Evolutionary conservation across 805 yeast species (phyloP).

Genomic region (Debaryomyces castellii): DNA sequence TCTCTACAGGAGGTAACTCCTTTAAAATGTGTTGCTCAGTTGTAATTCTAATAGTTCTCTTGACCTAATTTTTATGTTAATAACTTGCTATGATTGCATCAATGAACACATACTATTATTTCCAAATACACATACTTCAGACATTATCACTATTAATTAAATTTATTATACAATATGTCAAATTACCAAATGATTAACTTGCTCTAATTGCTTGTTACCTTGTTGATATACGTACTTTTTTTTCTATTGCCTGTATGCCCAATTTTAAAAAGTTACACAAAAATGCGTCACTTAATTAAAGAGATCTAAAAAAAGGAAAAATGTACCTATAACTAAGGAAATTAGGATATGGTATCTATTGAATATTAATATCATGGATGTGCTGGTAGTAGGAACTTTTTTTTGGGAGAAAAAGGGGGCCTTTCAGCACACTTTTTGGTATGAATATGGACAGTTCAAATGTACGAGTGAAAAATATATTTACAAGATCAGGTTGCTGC

Average conservation of each 20-base stretch:
- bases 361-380: no score
- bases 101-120: background rate
- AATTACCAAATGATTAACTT: background rate
- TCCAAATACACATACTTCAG: conserved; percentile 2
- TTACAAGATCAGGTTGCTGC: conserved; percentile 1
- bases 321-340: no score
- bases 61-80: conserved; percentile 42
- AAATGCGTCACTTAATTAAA: background rate
- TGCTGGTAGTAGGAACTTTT: no score
- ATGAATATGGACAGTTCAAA: no score
- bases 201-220: background rate
- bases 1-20: conserved; percentile 82
- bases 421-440: no score
- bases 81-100: background rate
- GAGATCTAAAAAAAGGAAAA: no score
- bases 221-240: conserved; percentile 1
- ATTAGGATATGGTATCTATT: no score
- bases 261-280: background rate
- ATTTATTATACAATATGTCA: background rate
- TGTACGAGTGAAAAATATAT: background rate
- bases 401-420: no score
- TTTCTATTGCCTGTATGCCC: background rate
- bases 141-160: conserved; percentile 1
- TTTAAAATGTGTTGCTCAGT: conserved; percentile 81
- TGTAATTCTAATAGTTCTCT: conserved; percentile 84